Evolutionary conservation across 768 basidiomycete species (phyloP), one percentile per base, ranked within the genome.

Genomic region (Russula earlei): DNA sequence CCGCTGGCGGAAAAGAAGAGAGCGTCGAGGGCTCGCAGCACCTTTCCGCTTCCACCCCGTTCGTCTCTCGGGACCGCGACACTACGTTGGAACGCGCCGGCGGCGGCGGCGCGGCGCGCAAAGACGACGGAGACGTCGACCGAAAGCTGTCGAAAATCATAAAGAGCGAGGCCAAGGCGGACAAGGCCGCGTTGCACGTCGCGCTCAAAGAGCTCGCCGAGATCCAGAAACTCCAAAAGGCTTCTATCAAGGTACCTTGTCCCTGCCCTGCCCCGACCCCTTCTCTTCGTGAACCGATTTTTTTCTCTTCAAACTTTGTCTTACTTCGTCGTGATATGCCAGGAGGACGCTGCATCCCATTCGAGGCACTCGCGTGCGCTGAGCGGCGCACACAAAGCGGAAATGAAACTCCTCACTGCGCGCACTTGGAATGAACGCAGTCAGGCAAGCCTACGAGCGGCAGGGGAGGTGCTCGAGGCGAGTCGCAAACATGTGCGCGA

Each of bases 221-320:
- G 27, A 68, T 90, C n/a, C 85, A 87, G 66, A 75, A 74, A 66
- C 68, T 85, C n/a, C 88, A 90, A 64, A 82, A 80, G 65, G 70
- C 71, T 3, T 81, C 85, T 1, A 74, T 84, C 52, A 82, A 81
- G 69, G 80, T 80, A 22, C 2, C 15, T 37, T 37, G 17, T 9
- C 20, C n/a, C 8, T 3, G 12, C 27, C 17, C 15, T 11, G 15
- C 15, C 24, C 17, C 1, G 17, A 5, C 2, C 9, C 14, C 19
- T 20, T 25, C 22, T 41, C 20, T 29, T 36, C 12, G 19, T 19
- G n/a, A n/a, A n/a, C n/a, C n/a, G n/a, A n/a, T 12, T 20, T 31
- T 15, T n/a, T 49, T n/a, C 11, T 14, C 1, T 36, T 36, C 4
- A 12, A 0, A 1, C 14, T 36, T 36, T 36, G 4, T 11, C 2